phyloP scores from a whole-genome alignment of 768 basidiomycete genomes.

The Mycena haematopus region DNA sequence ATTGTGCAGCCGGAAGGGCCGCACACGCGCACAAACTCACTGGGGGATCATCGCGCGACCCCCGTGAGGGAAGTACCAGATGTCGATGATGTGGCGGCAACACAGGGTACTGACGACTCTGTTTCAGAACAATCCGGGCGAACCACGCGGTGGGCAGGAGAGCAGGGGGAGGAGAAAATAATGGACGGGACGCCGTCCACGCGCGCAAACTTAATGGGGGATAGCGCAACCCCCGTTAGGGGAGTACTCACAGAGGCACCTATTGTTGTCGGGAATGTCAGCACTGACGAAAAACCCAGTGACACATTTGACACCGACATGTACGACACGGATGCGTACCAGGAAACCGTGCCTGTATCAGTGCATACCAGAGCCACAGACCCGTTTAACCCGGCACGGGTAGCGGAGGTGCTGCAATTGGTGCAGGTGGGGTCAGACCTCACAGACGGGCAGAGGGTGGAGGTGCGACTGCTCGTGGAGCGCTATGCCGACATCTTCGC shows the following conservation, averaged over 20 bases:
- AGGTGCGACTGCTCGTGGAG: slow-evolving; percentile 32
- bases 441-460: slow-evolving; percentile 28
- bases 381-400: slow-evolving; percentile 34
- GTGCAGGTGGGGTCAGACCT: slow-evolving; percentile 41
- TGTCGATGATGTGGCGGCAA: no score
- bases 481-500: slow-evolving; percentile 49
- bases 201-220: slow-evolving; percentile 8
- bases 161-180: not conserved
- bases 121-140: not conserved
- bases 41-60: no score
- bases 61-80: no score
- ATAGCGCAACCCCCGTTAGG: slow-evolving; percentile 6
- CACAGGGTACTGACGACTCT: no score
- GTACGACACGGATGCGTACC: slow-evolving; percentile 6
- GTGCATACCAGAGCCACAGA: slow-evolving; percentile 33
- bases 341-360: not conserved
- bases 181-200: not conserved
- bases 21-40: no score
- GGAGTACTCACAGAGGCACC: slow-evolving; percentile 1
- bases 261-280: not conserved
- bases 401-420: slow-evolving; percentile 29
- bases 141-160: not conserved
- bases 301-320: not conserved
- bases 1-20: no score
- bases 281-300: not conserved